A percentile compares a stretch with the other conserved stretches of the same genome.
Conservation (phyloP, 1,139 yeast species). For the Debaryomyces fabryi region DNA sequence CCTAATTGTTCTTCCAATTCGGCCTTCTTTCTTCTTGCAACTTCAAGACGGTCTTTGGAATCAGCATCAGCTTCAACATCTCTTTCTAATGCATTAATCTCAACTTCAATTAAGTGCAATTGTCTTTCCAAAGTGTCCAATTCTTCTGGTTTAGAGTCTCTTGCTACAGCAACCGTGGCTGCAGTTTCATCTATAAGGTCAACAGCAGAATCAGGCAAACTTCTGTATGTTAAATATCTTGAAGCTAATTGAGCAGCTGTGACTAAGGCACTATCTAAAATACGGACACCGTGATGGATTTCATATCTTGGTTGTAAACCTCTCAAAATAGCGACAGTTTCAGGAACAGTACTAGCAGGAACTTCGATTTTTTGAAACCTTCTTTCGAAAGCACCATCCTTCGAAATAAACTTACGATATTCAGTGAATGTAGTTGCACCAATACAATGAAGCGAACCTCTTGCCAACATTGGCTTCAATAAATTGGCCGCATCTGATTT, state of each 20-base stretch:
- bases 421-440: slow-evolving; percentile 98
- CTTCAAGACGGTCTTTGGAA: slow-evolving; percentile 81
- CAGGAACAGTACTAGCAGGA: slow-evolving; percentile 88
- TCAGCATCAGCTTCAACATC: slow-evolving; percentile 88
- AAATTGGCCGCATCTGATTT: slow-evolving; percentile 92
- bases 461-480: slow-evolving; percentile 94
- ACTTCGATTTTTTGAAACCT: slow-evolving; percentile 97
- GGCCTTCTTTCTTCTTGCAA: slow-evolving; percentile 79
- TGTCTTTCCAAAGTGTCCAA: slow-evolving; percentile 92
- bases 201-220: slow-evolving; percentile 96
- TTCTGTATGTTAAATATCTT: slow-evolving; percentile 91
- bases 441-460: slow-evolving; percentile 94
- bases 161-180: slow-evolving; percentile 96
- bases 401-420: slow-evolving; percentile 87
- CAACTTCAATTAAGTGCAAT: slow-evolving; percentile 87
- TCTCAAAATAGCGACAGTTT: slow-evolving; percentile 93
- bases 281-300: slow-evolving; percentile 97
- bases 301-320: slow-evolving; percentile 96
- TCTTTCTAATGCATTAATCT: slow-evolving; percentile 94
- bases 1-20: slow-evolving; percentile 80
- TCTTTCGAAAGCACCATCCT: slow-evolving; percentile 98
- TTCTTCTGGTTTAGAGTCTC: slow-evolving; percentile 98
- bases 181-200: slow-evolving; percentile 97
- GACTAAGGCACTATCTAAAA: slow-evolving; percentile 91
- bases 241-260: slow-evolving; percentile 95